Percentiles rank a stretch among this genome's conserved stretches.
Evolutionary conservation across 345 rosid genomes (phyloP).

Genomic region (Eucalyptus erythrocorys): DNA sequence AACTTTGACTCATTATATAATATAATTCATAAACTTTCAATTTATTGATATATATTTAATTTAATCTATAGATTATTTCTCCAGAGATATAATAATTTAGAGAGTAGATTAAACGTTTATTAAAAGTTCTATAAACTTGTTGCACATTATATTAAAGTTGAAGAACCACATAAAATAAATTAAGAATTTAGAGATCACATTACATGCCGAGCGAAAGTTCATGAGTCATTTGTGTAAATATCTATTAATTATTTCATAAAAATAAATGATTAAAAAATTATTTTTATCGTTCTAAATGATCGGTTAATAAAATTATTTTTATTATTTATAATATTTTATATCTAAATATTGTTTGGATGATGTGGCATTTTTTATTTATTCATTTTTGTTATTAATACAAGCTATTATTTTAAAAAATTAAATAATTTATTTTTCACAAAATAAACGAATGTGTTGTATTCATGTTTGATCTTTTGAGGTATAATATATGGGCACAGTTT

Average conservation of each 20-base stretch:
- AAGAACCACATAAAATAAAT: no score
- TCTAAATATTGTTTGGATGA: neutral
- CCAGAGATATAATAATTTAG: no score
- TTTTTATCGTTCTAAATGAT: neutral
- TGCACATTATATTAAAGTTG: fast-evolving
- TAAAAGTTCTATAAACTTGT: no score
- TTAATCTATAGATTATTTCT: no score
- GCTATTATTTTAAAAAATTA: neutral
- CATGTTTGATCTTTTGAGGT: neutral
- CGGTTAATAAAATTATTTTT: fast-evolving
- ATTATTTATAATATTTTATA: neutral
- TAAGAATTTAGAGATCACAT: no score
- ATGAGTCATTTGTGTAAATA: fast-evolving
- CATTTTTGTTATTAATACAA: neutral
- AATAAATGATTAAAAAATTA: no score
- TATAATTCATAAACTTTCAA: fast-evolving
- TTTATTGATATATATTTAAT: no score
- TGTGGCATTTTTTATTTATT: neutral
- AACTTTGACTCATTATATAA: no score
- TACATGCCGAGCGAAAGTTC: no score
- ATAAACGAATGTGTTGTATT: no score
- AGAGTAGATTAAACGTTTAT: no score
- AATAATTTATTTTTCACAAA: neutral
- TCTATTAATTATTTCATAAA: no score
- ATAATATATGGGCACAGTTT: neutral